These are phyloP conservation scores for Boletus rubescentipes DNA, from an alignment of 768 basidiomycete species.

Conservation along the genomic window DNA sequence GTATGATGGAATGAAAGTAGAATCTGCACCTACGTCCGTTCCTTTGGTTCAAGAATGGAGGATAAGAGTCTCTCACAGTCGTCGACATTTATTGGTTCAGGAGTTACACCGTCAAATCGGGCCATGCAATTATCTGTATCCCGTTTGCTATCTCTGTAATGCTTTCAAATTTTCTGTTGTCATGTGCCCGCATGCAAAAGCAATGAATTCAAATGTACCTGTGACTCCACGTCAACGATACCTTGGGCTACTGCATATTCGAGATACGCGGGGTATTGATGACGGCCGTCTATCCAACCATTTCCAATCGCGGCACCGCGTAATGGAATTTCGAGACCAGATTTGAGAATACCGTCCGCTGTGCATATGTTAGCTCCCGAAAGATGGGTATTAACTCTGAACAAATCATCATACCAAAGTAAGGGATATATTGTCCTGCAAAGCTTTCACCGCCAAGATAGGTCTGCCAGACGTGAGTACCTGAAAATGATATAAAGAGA, in stretches of 20 bases:
- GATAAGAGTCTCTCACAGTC: conserved; percentile 62
- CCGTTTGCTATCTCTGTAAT: conserved; percentile 58
- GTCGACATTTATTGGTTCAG: conserved; percentile 55
- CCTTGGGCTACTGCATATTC: conserved; percentile 83
- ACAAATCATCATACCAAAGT: conserved; percentile 60
- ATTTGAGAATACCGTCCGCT: conserved; percentile 78
- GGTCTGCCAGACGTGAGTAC: conserved; percentile 54
- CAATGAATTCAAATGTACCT: conserved; percentile 41
- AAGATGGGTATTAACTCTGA: background rate
- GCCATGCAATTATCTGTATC: conserved; percentile 60
- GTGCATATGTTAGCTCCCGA: conserved; percentile 6
- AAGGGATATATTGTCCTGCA: conserved; percentile 97
- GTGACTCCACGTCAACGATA: conserved; percentile 67
- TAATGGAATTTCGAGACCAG: conserved; percentile 58
- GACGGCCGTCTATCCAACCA: conserved; percentile 92
- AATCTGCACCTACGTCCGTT: conserved; percentile 21
- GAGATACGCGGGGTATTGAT: conserved; percentile 87
- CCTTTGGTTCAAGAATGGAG: conserved; percentile 35
- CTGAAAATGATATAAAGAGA: background rate
- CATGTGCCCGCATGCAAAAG: conserved; percentile 1
- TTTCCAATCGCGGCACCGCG: conserved; percentile 91
- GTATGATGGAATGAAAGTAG: background rate
- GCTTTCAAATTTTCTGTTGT: conserved; percentile 35
- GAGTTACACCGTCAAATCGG: conserved; percentile 36
- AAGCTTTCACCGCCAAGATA: conserved; percentile 96